Evolutionary conservation across 75 land plant species (phyloP), one percentile per base, ranked within the genome.

Genomic region (Pinus tabuliformis): DNA sequence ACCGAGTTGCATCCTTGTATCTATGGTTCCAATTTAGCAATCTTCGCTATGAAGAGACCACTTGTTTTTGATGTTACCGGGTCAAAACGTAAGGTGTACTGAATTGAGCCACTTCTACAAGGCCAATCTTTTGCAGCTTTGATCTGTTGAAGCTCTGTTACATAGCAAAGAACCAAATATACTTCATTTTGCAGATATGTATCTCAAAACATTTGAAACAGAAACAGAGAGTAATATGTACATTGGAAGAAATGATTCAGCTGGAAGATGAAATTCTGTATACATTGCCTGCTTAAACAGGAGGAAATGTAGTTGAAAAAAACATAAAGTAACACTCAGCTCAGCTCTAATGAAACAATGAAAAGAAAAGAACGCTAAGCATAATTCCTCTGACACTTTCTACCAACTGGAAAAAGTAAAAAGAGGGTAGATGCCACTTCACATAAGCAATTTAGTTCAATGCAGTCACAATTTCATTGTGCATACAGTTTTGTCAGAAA

Each of bases 31-130:
- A 45, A 6, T 75, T 94, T 91, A 52, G 62, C 73, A 65, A 93
- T 84, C 66, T 93, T 95, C 4, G 98, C 96, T 36, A 95, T 83
- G 78, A 95, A 95, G 42, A 93, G 90, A n/a, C 96, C 98, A 78
- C 92, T 95, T 22, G 98, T 95, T 75, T 80, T 81, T 28, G 98
- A 95, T 58, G 84, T 81, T 22, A 83, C 73, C 2, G 98, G 98
- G 80, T 95, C 92, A 88, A 95, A 95, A 0, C 96, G 89, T 61
- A 95, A 45, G 13, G 93, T 88, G 77, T 87, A 86, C 37, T 87
- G 83, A 68, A 93, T 76, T 33, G 74, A 24, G 57, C 93, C 92
- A 73, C 73, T 78, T 73, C 61, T 86, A 66, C 92, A 95, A 57
- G 96, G 96, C 98, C 98, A 95, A 56, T 76, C 57, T 18, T 80